phyloP scores from a whole-genome alignment of 2,329 filamentous ascomycete genomes.

The Colletotrichum karsti region DNA sequence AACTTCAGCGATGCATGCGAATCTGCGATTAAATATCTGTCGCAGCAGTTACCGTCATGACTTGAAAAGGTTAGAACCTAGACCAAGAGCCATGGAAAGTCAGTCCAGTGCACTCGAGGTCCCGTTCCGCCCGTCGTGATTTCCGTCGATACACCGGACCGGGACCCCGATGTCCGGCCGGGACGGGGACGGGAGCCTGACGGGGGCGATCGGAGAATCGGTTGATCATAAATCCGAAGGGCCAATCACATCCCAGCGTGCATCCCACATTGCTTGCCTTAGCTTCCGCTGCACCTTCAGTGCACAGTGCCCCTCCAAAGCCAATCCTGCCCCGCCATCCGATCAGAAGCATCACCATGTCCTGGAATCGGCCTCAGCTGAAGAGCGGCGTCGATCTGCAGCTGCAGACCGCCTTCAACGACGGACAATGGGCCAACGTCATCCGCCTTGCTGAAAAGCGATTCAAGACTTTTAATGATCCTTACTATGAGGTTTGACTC shows the following conservation, averaged over 20 bases:
- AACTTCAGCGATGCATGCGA: too few relatives aligned
- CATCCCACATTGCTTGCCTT: not conserved
- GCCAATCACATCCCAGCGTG: slow-evolving; percentile 7
- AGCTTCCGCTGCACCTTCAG: slow-evolving; percentile 21
- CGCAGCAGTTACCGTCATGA: too few relatives aligned
- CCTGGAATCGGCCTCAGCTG: slow-evolving; percentile 44
- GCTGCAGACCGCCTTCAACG: slow-evolving; percentile 63
- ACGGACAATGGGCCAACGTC: slow-evolving; percentile 61
- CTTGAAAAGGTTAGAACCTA: too few relatives aligned
- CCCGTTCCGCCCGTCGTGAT: too few relatives aligned
- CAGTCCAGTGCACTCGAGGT: too few relatives aligned
- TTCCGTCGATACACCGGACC: not conserved
- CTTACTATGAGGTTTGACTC: slow-evolving; percentile 61
- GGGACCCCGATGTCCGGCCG: not conserved
- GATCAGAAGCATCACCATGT: slow-evolving; percentile 29
- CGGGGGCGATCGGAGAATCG: not conserved
- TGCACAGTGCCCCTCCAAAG: slow-evolving; percentile 28
- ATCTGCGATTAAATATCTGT: too few relatives aligned
- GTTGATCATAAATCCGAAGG: not conserved
- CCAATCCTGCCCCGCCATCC: slow-evolving; percentile 34
- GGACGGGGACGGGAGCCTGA: not conserved
- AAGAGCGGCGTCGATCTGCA: slow-evolving; percentile 61
- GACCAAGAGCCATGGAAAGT: too few relatives aligned
- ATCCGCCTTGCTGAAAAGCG: slow-evolving; percentile 62
- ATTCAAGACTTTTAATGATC: slow-evolving; percentile 56